Conservation (phyloP, 208 protist species). For the Trypanosoma grayi region DNA sequence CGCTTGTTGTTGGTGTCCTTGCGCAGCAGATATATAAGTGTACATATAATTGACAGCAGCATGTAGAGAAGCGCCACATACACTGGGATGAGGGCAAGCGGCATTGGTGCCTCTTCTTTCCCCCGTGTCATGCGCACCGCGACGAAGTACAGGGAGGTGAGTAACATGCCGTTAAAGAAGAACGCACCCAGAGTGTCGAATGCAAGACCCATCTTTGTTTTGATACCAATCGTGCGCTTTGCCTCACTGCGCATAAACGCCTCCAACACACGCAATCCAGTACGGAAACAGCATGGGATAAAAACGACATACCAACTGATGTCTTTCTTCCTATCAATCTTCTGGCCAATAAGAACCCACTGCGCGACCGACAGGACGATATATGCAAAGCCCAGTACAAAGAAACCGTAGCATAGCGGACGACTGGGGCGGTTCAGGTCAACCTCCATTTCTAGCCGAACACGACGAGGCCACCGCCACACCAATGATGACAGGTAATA, state of each 20-base stretch:
- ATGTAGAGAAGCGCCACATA: conserved; percentile 70
- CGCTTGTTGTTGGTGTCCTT: conserved; percentile 32
- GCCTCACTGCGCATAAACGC: conserved; percentile 70
- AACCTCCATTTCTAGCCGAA: conserved; percentile 75
- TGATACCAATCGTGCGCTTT: conserved; percentile 69
- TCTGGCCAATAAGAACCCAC: conserved; percentile 73
- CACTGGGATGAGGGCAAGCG: conserved; percentile 67
- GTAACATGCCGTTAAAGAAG: conserved; percentile 75
- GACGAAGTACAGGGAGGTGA: conserved; percentile 81
- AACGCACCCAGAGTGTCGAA: conserved; percentile 86
- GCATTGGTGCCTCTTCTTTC: conserved; percentile 32
- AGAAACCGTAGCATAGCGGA: conserved; percentile 72
- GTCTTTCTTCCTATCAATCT: conserved; percentile 52
- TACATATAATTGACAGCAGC: conserved; percentile 61
- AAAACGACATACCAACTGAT: conserved; percentile 77
- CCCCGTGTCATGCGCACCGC: conserved; percentile 69
- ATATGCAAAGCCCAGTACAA: conserved; percentile 61
- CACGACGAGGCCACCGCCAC: conserved; percentile 75
- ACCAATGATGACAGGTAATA: conserved; percentile 86
- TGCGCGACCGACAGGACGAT: conserved; percentile 65
- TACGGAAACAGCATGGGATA: conserved; percentile 65
- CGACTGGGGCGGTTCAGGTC: conserved; percentile 47
- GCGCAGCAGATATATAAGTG: conserved; percentile 51
- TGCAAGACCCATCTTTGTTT: conserved; percentile 45
- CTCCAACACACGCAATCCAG: conserved; percentile 67